A percentile compares a stretch with the other conserved stretches of the same genome.
Conservation (phyloP, 1,139 yeast genomes). For the Pichia sp. region DNA sequence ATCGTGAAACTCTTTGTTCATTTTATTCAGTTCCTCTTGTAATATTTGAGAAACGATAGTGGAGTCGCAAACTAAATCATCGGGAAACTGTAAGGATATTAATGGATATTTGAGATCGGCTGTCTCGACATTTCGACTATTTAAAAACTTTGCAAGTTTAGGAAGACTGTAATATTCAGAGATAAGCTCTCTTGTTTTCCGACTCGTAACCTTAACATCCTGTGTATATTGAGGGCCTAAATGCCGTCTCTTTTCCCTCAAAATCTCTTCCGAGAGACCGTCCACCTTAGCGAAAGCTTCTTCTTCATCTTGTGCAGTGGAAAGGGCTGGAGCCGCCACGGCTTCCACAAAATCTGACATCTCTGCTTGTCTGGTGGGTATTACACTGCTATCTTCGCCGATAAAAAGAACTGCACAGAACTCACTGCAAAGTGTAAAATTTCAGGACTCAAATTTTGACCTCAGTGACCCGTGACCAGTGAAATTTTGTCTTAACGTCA, state of each 20-base stretch:
- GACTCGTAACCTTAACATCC: slow-evolving; percentile 10
- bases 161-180: slow-evolving; percentile 46
- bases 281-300: slow-evolving; percentile 21
- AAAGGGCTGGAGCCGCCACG: slow-evolving; percentile 26
- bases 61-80: slow-evolving; percentile 68
- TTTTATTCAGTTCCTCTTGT: slow-evolving; percentile 28
- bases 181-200: slow-evolving; percentile 30
- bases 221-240: slow-evolving; percentile 20
- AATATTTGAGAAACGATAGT: slow-evolving; percentile 54
- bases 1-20: slow-evolving; percentile 10
- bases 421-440: too few species aligned
- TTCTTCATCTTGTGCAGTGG: slow-evolving; percentile 27
- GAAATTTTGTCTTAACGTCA: too few species aligned
- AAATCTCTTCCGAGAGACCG: slow-evolving; percentile 7
- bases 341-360: too few species aligned
- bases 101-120: slow-evolving; percentile 32
- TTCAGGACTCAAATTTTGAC: too few species aligned
- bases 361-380: too few species aligned
- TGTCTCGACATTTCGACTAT: slow-evolving; percentile 24
- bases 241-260: slow-evolving; percentile 18
- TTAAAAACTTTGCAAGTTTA: slow-evolving; percentile 35
- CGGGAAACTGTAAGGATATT: slow-evolving; percentile 89
- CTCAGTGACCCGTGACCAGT: too few species aligned
- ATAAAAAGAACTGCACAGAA: too few species aligned
- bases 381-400: too few species aligned